Evolutionary conservation across 2,329 filamentous ascomycete genomes (phyloP).

Genomic region (Malbranchea zuffiana): DNA sequence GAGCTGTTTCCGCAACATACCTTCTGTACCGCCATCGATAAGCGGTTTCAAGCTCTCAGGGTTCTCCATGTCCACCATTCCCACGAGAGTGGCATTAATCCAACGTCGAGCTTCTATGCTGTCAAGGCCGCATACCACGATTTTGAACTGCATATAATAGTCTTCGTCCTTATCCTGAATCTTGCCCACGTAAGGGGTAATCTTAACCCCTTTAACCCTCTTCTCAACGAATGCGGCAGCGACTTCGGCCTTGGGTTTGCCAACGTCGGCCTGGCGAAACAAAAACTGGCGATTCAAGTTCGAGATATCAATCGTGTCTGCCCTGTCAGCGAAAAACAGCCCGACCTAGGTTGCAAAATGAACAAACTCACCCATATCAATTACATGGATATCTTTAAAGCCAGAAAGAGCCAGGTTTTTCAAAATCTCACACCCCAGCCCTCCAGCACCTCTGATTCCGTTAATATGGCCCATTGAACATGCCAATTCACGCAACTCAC

Average conservation of each 20-base stretch:
- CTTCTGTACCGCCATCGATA: slow-evolving; percentile 93
- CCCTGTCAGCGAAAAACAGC: slow-evolving; percentile 14
- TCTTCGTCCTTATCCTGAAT: slow-evolving; percentile 95
- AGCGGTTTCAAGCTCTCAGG: slow-evolving; percentile 82
- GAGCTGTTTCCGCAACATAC: slow-evolving; percentile 26
- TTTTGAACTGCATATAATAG: slow-evolving; percentile 94
- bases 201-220: slow-evolving; percentile 79
- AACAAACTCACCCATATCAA: slow-evolving; percentile 74
- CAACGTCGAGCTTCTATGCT: slow-evolving; percentile 95
- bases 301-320: slow-evolving; percentile 95
- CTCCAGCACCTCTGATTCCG: slow-evolving; percentile 66
- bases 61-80: slow-evolving; percentile 75
- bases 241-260: slow-evolving; percentile 85
- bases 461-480: slow-evolving; percentile 8
- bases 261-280: slow-evolving; percentile 83
- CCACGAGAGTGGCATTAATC: slow-evolving; percentile 91
- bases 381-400: slow-evolving; percentile 95
- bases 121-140: slow-evolving; percentile 88
- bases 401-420: slow-evolving; percentile 93
- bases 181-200: slow-evolving; percentile 84
- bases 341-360: background rate
- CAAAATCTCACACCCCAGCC: slow-evolving; percentile 88
- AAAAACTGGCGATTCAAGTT: slow-evolving; percentile 97
- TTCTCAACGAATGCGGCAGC: slow-evolving; percentile 85
- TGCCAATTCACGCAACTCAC: slow-evolving; percentile 17